A percentile compares a stretch with the other conserved stretches of the same genome.
phyloP scores from a whole-genome alignment of 108 stramenopile genomes.

The Pseudonitzschia pungens region DNA sequence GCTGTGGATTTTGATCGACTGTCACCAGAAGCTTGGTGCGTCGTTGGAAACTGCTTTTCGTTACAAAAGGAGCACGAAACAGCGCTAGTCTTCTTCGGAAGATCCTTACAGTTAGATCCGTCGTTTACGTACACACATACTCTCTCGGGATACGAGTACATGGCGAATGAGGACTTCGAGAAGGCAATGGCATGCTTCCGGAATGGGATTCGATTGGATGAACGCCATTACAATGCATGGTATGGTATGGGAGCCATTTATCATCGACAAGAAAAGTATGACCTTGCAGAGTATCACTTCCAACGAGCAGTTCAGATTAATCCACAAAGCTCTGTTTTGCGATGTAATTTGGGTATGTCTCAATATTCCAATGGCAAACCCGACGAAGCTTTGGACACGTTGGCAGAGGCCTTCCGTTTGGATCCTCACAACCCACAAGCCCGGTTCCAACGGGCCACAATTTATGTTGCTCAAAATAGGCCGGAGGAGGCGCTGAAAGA shows the following conservation, averaged over 20 bases:
- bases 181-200: slow-evolving; percentile 92
- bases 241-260: slow-evolving; percentile 97
- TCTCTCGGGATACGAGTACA: slow-evolving; percentile 96
- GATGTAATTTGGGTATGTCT: slow-evolving; percentile 94
- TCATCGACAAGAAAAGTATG: slow-evolving; percentile 95
- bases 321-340: slow-evolving; percentile 86
- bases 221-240: slow-evolving; percentile 91
- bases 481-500: slow-evolving; percentile 85
- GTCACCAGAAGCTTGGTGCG: slow-evolving; percentile 94
- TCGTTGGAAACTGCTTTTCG: slow-evolving; percentile 96
- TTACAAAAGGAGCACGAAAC: slow-evolving; percentile 97
- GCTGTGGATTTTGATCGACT: slow-evolving; percentile 84
- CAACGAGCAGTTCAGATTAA: slow-evolving; percentile 86
- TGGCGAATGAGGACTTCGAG: slow-evolving; percentile 96
- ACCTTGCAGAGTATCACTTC: slow-evolving; percentile 96
- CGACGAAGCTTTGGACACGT: slow-evolving; percentile 86
- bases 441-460: slow-evolving; percentile 91
- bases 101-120: slow-evolving; percentile 90
- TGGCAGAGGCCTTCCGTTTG: slow-evolving; percentile 78
- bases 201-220: slow-evolving; percentile 85
- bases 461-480: slow-evolving; percentile 88
- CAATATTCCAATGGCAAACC: slow-evolving; percentile 89
- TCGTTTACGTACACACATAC: slow-evolving; percentile 94
- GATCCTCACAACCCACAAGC: slow-evolving; percentile 95
- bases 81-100: slow-evolving; percentile 90